These are phyloP conservation scores for Sambucus nigra DNA, from an alignment of 129 eudicot species.

Conservation along the genomic window DNA sequence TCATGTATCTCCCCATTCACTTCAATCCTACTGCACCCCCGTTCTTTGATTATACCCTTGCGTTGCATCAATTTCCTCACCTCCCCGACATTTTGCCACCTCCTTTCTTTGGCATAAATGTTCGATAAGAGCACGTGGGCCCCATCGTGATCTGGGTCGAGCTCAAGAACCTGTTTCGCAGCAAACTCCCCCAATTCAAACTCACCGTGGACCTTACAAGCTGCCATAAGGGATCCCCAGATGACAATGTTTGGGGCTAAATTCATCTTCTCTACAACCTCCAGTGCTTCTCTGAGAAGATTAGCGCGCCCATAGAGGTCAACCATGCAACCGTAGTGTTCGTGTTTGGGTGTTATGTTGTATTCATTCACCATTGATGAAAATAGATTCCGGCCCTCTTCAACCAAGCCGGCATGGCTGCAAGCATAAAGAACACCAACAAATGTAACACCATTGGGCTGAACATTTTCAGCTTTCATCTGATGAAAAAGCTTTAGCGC, in stretches of 20 bases:
- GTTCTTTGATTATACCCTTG: conserved; percentile 51
- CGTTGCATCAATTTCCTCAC: conserved; percentile 45
- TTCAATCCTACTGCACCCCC: conserved; percentile 63
- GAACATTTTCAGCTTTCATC: conserved; percentile 46
- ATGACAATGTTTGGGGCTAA: conserved; percentile 62
- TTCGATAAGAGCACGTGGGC: conserved; percentile 62
- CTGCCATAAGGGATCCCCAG: conserved; percentile 75
- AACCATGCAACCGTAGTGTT: conserved; percentile 81
- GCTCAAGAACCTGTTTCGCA: conserved; percentile 58
- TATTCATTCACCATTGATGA: conserved; percentile 54
- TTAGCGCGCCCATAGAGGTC: conserved; percentile 68
- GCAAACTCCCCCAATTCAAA: conserved; percentile 75
- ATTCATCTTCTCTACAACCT: conserved; percentile 55
- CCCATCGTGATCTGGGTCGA: conserved; percentile 71
- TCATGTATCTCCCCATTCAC: conserved; percentile 43
- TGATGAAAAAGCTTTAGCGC: conserved; percentile 45
- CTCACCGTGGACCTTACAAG: conserved; percentile 53
- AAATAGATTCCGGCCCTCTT: conserved; percentile 43
- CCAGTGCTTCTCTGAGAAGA: conserved; percentile 54
- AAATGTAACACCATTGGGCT: conserved; percentile 63
- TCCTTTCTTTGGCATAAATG: conserved; percentile 52
- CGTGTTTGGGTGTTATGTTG: conserved; percentile 45
- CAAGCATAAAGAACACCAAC: conserved; percentile 70
- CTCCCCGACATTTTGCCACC: conserved; percentile 54
- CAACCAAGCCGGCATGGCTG: conserved; percentile 71